Conservation (phyloP, 768 basidiomycete species). For the Lactarius indigo region DNA sequence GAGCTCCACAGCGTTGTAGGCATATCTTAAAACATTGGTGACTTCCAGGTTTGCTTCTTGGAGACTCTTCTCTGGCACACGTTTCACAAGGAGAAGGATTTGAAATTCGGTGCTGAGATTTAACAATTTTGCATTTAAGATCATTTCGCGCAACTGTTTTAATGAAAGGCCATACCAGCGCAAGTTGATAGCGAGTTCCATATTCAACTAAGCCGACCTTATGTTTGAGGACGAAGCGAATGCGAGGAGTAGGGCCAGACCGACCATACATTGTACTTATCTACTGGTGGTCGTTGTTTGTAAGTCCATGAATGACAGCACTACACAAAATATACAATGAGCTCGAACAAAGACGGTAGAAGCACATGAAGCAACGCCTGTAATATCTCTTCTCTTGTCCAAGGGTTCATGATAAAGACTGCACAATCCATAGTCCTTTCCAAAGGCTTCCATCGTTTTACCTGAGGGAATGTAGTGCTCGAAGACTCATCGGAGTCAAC, state of each 20-base stretch:
- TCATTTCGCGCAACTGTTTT: not conserved
- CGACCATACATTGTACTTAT: not conserved
- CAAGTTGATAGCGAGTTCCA: not conserved
- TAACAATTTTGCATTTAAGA: not conserved
- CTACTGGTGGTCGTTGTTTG: not conserved
- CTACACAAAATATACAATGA: not conserved
- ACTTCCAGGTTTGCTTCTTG: not conserved
- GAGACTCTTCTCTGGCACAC: not conserved
- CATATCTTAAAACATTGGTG: not conserved
- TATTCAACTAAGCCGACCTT: not conserved
- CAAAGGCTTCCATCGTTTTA: too few species aligned
- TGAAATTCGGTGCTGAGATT: not conserved
- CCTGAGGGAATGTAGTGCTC: too few species aligned
- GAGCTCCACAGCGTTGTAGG: not conserved
- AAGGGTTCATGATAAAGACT: too few species aligned
- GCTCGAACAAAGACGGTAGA: not conserved
- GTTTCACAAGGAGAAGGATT: not conserved
- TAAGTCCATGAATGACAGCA: not conserved
- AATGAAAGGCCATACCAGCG: not conserved
- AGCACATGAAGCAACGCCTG: not conserved
- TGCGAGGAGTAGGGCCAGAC: not conserved
- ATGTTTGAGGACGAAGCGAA: not conserved
- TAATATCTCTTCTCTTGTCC: not conserved
- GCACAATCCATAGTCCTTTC: too few species aligned
- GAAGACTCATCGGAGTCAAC: not conserved